Evolutionary conservation across 2,329 filamentous ascomycete species (phyloP).

Genomic region (Alternaria ventricosa): DNA sequence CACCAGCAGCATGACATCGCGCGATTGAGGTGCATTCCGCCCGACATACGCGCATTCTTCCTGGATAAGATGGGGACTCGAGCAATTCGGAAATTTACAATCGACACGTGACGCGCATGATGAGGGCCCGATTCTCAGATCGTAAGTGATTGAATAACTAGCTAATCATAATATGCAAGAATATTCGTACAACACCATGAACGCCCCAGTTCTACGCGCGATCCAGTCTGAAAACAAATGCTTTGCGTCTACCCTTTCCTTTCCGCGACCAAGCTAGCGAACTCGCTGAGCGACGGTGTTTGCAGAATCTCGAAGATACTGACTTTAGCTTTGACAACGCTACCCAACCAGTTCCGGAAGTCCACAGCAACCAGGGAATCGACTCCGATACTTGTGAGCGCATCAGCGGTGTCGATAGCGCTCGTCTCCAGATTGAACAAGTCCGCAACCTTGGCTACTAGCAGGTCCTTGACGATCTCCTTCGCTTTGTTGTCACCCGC

Average conservation of each 20-base stretch:
- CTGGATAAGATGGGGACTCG: too few relatives aligned
- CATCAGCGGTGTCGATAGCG: not conserved
- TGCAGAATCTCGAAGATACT: slow-evolving; percentile 5
- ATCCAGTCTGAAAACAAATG: not conserved
- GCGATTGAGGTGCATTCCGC: not conserved
- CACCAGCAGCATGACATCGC: not conserved
- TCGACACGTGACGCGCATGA: not conserved
- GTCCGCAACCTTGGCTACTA: not conserved
- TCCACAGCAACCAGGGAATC: slow-evolving; percentile 5
- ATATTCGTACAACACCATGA: not conserved
- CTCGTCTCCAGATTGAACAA: not conserved
- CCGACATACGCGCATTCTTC: not conserved
- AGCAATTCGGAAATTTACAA: not conserved
- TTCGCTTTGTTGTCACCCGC: not conserved
- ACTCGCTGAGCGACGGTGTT: not conserved
- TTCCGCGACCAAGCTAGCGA: not conserved
- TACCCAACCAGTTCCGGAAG: slow-evolving; percentile 4
- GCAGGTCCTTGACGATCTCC: not conserved
- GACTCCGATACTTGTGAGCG: not conserved
- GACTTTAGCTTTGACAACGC: not conserved
- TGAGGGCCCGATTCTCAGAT: not conserved
- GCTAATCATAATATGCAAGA: not conserved
- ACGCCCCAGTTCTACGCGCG: not conserved
- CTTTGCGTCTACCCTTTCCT: not conserved
- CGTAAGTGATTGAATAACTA: not conserved